These are phyloP conservation scores for Catharanthus roseus DNA, from an alignment of 257 asterid genomes.

Conservation along the genomic window DNA sequence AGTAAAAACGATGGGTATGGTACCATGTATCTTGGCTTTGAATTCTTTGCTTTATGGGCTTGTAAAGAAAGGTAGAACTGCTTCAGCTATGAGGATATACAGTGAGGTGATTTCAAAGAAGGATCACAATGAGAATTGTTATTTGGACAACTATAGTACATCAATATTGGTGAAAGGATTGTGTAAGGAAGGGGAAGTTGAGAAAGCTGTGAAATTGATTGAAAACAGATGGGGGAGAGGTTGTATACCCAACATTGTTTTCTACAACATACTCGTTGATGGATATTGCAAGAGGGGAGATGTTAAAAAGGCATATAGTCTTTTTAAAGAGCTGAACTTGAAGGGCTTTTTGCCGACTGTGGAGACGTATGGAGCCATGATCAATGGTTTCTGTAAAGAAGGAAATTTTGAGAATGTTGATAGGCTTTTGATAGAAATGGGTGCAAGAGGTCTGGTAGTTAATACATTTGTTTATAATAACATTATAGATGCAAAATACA, in stretches of 20 bases:
- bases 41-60: slow-evolving; percentile 81
- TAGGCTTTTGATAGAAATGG: slow-evolving; percentile 61
- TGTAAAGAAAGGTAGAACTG: slow-evolving; percentile 44
- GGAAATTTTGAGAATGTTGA: slow-evolving; percentile 58
- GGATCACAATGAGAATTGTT: slow-evolving; percentile 23
- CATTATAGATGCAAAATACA: slow-evolving; percentile 55
- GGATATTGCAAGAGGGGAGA: slow-evolving; percentile 78
- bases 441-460: slow-evolving; percentile 44
- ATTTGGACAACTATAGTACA: slow-evolving; percentile 69
- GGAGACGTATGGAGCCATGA: slow-evolving; percentile 75
- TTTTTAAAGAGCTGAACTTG: slow-evolving; percentile 58
- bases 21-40: slow-evolving; percentile 57
- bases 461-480: slow-evolving; percentile 51
- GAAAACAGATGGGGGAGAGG: slow-evolving; percentile 80
- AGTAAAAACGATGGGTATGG: slow-evolving; percentile 27
- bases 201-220: slow-evolving; percentile 60
- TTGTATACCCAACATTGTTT: slow-evolving; percentile 74
- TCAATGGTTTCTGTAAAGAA: slow-evolving; percentile 61
- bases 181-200: slow-evolving; percentile 70
- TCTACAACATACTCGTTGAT: slow-evolving; percentile 71
- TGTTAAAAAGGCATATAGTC: slow-evolving; percentile 42
- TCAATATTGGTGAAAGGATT: slow-evolving; percentile 71
- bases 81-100: slow-evolving; percentile 50
- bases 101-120: slow-evolving; percentile 53
- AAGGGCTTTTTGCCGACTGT: slow-evolving; percentile 68